A percentile compares a stretch with the other conserved stretches of the same genome.
Evolutionary conservation across 805 yeast genomes (phyloP).

Genomic region (Nakazawaea wyomingensis): DNA sequence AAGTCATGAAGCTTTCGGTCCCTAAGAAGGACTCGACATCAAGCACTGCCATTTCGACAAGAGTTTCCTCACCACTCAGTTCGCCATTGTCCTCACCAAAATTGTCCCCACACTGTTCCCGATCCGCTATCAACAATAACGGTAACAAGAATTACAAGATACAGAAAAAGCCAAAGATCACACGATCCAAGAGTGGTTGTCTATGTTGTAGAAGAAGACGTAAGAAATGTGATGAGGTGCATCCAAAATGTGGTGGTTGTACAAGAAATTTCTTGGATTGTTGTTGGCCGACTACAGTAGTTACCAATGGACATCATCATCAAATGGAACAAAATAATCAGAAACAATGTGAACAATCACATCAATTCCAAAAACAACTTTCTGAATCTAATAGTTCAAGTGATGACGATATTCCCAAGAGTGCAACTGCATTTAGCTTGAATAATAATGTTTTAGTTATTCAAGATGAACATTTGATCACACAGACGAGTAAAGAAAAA

Average conservation of each 20-base stretch:
- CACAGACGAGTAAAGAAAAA: conserved; percentile 6
- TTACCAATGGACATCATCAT: background rate
- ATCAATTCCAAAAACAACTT: background rate
- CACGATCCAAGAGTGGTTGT: conserved; percentile 13
- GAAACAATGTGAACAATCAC: too few relatives aligned
- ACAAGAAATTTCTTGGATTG: conserved; percentile 14
- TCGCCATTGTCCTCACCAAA: conserved; percentile 11
- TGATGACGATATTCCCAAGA: conserved; percentile 3
- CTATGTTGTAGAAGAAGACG: conserved; percentile 11
- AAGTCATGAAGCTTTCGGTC: conserved; percentile 10
- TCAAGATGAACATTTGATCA: conserved; percentile 9
- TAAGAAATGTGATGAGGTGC: conserved; percentile 17
- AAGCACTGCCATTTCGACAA: background rate
- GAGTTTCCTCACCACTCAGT: conserved; percentile 6
- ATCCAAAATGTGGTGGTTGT: conserved; percentile 16
- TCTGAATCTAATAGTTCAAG: background rate
- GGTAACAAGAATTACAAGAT: conserved; percentile 71
- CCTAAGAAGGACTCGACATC: background rate
- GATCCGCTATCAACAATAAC: background rate
- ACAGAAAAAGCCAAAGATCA: conserved; percentile 12
- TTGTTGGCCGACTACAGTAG: conserved; percentile 9
- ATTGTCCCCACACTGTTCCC: conserved; percentile 4
- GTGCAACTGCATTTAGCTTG: background rate
- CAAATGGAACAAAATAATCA: background rate
- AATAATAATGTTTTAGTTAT: conserved; percentile 12